Evolutionary conservation across 2,329 filamentous ascomycete genomes (phyloP).

Genomic region (Phialemoniopsis sp.): DNA sequence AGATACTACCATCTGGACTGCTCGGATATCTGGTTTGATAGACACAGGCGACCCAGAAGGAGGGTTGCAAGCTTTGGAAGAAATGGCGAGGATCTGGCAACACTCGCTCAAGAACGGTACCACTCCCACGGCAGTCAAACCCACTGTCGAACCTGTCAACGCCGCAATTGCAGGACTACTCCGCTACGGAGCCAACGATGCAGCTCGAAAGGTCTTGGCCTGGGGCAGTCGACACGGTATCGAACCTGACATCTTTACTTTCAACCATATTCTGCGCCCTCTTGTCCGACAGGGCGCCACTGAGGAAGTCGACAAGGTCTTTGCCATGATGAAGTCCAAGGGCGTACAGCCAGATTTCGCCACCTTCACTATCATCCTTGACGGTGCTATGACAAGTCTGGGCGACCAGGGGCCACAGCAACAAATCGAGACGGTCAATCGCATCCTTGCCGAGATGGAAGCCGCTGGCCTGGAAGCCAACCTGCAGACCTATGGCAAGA

Average conservation of each 20-base stretch:
- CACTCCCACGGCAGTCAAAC: constrained; percentile 41
- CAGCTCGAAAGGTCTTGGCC: constrained; percentile 48
- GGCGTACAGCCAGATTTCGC: constrained; percentile 57
- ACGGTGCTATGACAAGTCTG: constrained; percentile 38
- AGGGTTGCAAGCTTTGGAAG: constrained; percentile 60
- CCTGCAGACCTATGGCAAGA: constrained; percentile 61
- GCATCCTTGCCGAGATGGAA: constrained; percentile 55
- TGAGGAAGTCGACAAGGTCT: constrained; percentile 44
- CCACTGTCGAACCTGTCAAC: constrained; percentile 64
- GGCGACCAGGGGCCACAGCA: constrained; percentile 34
- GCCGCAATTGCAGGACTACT: constrained; percentile 63
- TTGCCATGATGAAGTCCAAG: constrained; percentile 54
- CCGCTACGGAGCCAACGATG: constrained; percentile 35
- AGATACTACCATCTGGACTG: constrained; percentile 66
- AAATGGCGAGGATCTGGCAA: constrained; percentile 62
- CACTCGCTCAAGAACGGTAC: constrained; percentile 9
- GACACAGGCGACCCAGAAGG: constrained; percentile 44
- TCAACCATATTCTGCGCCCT: constrained; percentile 65
- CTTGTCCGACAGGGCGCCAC: constrained; percentile 46
- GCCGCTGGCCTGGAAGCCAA: constrained; percentile 54
- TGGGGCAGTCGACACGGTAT: constrained; percentile 57
- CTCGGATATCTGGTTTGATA: constrained; percentile 64
- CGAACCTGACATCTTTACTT: constrained; percentile 53
- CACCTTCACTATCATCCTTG: constrained; percentile 71
- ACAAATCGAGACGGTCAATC: constrained; percentile 46